Base-by-base conservation (phyloP, 257 asterid genomes). In the Parsonsia alboflavescens region DNA sequence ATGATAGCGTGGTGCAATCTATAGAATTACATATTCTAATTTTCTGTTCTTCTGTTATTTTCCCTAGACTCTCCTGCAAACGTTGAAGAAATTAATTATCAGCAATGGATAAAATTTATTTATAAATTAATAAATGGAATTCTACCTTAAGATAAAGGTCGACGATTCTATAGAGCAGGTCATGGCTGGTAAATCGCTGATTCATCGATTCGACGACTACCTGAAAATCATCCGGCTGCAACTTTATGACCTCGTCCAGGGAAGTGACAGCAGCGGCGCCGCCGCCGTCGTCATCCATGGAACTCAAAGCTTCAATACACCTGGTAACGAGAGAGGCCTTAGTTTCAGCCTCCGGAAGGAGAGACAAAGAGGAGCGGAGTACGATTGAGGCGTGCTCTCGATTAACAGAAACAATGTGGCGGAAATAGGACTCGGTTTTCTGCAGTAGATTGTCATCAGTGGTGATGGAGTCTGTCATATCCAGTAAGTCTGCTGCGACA, bases 271-370 rank as follows among this genome's bases (percentile, higher is more conserved):
- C n/a, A n/a, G n/a, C n/a, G n/a, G n/a, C n/a, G n/a, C n/a, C n/a
- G n/a, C 52, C 42, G 4, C 76, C 85, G 7, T 79, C 88, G 82
- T 63, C 86, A 1, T 78, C 89, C 85, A 81, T 86, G 78, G 84
- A 70, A 80, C 86, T 84, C 61, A 91, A 77, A 76, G 93, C 89
- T 83, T 81, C 97, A 41, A 93, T 79, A 85, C 99, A 89, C 70
- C 97, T 85, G 81, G 92, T 90, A 2, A 89, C 86, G 0, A 94
- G 79, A 0, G 73, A 28, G 68, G 96, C 91, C 85, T 78, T 73
- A 63, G 82, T 80, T 80, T 93, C 98, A 0, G 90, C 87, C 84
- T 89, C 97, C 46, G 98, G 98, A 0, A 94, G 85, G 45, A 92
- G 85, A 61, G 88, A 36, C 4, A 92, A 76, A 28, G 93, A 82